Evolutionary conservation across 257 asterid species (phyloP).

Genomic region (Sherardia arvensis): DNA sequence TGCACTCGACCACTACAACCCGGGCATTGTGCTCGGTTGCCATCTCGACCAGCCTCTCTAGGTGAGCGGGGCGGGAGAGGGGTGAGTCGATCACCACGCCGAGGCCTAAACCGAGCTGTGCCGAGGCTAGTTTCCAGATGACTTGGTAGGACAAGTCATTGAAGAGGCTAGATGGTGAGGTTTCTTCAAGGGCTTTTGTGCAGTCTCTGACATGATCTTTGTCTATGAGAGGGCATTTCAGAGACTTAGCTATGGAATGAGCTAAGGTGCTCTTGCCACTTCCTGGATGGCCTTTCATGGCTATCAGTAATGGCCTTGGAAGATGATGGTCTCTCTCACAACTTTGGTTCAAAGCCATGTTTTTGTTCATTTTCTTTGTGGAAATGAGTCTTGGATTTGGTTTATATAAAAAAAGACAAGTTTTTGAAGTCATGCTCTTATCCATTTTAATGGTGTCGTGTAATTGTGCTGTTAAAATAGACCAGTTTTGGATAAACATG

Average conservation of each 20-base stretch:
- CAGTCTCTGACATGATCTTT: constrained; percentile 63
- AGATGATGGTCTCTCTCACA: neutral
- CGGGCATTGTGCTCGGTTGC: constrained; percentile 22
- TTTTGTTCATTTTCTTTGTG: neutral
- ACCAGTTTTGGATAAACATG: neutral
- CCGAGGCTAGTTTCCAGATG: constrained; percentile 42
- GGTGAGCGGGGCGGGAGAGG: constrained; percentile 40
- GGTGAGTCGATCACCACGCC: constrained; percentile 57
- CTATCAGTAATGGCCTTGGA: constrained; percentile 35
- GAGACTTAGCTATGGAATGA: constrained; percentile 36
- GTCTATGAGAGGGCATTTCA: constrained; percentile 56
- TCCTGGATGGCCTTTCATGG: constrained; percentile 89
- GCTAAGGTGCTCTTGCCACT: constrained; percentile 74
- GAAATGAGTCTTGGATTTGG: neutral
- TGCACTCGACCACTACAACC: constrained; percentile 49
- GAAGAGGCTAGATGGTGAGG: constrained; percentile 29
- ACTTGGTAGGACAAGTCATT: constrained; percentile 64
- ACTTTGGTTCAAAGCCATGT: neutral
- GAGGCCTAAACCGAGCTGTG: constrained; percentile 52
- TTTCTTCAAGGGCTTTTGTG: constrained; percentile 33
- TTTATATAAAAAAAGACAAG: neutral
- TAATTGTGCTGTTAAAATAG: neutral
- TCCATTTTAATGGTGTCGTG: neutral
- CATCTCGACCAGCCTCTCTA: constrained; percentile 35
- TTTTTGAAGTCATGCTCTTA: neutral